Percentiles rank a stretch among this genome's conserved stretches.
Conservation (phyloP, 2,329 filamentous ascomycete species). For the Sporothrix brunneoviolacea region DNA sequence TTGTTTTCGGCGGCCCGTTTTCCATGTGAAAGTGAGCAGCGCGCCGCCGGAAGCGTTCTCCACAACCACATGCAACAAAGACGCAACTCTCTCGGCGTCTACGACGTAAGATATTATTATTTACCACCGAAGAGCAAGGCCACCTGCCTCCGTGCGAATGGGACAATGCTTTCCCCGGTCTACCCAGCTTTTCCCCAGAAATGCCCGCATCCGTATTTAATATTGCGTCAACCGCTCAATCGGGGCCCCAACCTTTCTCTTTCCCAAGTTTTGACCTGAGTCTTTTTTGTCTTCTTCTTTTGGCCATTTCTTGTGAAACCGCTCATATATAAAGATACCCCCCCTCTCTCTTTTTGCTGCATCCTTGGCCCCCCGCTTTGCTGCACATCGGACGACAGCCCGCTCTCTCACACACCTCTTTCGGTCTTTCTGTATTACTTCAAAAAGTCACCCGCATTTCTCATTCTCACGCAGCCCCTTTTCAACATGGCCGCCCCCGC, state of each 20-base stretch:
- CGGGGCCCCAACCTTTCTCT: background rate
- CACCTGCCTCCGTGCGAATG: background rate
- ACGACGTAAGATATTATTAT: too few species aligned
- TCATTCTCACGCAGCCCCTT: background rate
- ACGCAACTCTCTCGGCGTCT: too few species aligned
- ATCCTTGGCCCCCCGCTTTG: too few species aligned
- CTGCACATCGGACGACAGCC: too few species aligned
- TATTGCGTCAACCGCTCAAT: conserved; percentile 4
- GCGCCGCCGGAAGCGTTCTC: background rate
- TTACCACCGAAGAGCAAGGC: too few species aligned
- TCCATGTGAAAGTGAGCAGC: conserved; percentile 9
- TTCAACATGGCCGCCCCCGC: conserved; percentile 69
- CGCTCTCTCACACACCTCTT: too few species aligned
- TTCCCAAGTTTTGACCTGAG: too few species aligned
- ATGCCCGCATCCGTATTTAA: conserved; percentile 1
- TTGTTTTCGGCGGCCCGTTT: too few species aligned
- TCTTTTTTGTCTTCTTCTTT: conserved; percentile 1
- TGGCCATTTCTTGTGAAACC: background rate
- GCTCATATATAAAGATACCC: too few species aligned
- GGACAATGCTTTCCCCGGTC: too few species aligned
- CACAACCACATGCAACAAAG: conserved; percentile 7
- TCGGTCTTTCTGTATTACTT: too few species aligned
- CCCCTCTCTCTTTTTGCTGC: too few species aligned
- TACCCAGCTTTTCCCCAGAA: background rate
- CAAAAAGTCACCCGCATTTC: background rate